Evolutionary conservation across 257 asterid species (phyloP), one percentile per base, ranked within the genome.

Genomic region (Nicotiana attenuata): DNA sequence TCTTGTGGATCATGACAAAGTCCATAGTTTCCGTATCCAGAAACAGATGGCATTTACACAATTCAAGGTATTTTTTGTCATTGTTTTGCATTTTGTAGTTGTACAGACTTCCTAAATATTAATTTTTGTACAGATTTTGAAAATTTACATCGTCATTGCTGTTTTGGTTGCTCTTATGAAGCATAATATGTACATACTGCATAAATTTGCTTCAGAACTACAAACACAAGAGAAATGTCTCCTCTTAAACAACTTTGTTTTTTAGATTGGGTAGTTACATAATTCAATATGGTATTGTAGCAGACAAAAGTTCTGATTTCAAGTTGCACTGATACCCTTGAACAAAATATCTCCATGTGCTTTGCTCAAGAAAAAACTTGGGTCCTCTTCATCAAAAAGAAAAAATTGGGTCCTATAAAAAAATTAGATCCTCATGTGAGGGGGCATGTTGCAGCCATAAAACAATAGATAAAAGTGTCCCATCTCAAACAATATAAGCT

Each of bases 1-100:
- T 88, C 92, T 94, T 63, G 95, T 94, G 66, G 97, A 94, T 88
- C 98, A 94, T 89, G 97, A 93, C 77, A 91, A 92, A 92, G 97
- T 93, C 87, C 93, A 82, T 68, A 84, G 85, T 80, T 94, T 94
- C 57, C 94, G 97, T 56, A 93, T 94, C 83, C 97, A 92, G 91
- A 94, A 94, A 85, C 92, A 94, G 78, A 82, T 83, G 33, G 81
- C 95, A 26, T 93, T 94, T 85, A 91, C 81, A 59, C 65, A 82
- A 84, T 94, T 94, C 78, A 94, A 92, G 98, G 98, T 94, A 90
- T 52, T 22, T 69, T 66, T 68, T 5, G 19, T 52, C 60, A 33
- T 29, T 33, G 17, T 81, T 81, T 79, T 77, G 77, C 81, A 76
- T 65, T 52, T 68, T 19, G 38, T 13, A 19, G 64, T 24, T 71